A percentile compares a stretch with the other conserved stretches of the same genome.
Evolutionary conservation across 2,329 filamentous ascomycete genomes (phyloP).

Genomic region (Cladophialophora immunda): DNA sequence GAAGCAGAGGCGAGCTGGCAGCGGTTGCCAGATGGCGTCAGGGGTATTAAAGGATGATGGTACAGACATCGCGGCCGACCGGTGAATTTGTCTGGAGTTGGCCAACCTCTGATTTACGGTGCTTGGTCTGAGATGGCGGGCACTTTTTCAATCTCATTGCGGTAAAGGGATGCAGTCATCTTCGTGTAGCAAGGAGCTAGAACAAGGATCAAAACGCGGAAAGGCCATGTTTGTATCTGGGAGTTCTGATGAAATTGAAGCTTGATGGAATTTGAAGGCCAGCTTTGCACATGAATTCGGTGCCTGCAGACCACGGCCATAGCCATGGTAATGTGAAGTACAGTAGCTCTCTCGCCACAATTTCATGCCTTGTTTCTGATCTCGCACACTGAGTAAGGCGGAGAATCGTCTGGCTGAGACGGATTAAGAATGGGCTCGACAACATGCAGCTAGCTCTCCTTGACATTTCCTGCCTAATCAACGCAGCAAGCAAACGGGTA

Average conservation of each 20-base stretch:
- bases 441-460: neutral
- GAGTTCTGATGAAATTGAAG: neutral
- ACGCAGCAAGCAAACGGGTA: neutral
- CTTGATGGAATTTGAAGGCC: neutral
- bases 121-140: neutral
- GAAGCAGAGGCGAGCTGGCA: constrained; percentile 55
- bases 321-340: neutral
- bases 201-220: neutral
- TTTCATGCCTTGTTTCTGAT: neutral
- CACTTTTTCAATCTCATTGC: neutral
- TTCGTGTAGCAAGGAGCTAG: neutral
- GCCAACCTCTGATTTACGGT: neutral
- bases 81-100: neutral
- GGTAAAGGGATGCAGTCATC: neutral
- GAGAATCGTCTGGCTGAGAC: neutral
- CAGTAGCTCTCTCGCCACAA: neutral
- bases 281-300: neutral
- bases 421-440: neutral
- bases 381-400: neutral
- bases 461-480: neutral
- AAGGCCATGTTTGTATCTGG: neutral
- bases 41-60: constrained; percentile 8
- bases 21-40: constrained; percentile 44
- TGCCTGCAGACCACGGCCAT: neutral
- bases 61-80: neutral